A percentile compares a stretch with the other conserved stretches of the same genome.
Conservation (phyloP, 2,329 filamentous ascomycete species). For the Fusarium newnesense region DNA sequence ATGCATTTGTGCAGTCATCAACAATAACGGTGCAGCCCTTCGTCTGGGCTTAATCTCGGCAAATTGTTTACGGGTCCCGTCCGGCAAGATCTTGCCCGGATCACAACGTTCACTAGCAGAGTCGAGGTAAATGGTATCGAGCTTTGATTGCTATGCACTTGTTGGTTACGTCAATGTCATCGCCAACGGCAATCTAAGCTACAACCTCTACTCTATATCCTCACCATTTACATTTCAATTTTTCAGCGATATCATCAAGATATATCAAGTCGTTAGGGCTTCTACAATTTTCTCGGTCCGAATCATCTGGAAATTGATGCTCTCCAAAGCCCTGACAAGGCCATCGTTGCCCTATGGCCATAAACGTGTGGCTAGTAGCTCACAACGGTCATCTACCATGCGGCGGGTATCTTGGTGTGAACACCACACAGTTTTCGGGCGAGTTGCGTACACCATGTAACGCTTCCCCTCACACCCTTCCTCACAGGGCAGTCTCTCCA, state of each 20-base stretch:
- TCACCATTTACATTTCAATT: background rate
- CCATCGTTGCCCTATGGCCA: background rate
- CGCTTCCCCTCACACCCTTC: constrained; percentile 21
- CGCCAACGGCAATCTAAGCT: background rate
- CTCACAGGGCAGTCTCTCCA: constrained; percentile 4
- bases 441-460: constrained; percentile 31
- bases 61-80: background rate
- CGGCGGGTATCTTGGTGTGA: constrained; percentile 30
- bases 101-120: background rate
- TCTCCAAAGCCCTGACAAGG: background rate
- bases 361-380: constrained; percentile 22
- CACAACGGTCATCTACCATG: constrained; percentile 13
- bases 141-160: background rate
- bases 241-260: background rate
- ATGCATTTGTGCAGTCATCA: background rate
- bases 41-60: constrained; percentile 3
- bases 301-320: background rate
- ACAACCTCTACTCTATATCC: background rate
- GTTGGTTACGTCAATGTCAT: constrained; percentile 7
- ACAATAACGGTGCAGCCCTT: background rate
- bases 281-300: background rate
- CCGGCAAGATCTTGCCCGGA: constrained; percentile 4
- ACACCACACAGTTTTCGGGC: constrained; percentile 25
- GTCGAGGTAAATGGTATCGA: background rate
- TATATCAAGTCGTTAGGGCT: background rate